Evolutionary conservation across 2,329 filamentous ascomycete species (phyloP), one percentile per base, ranked within the genome.

Genomic region (Aureobasidium sp.): DNA sequence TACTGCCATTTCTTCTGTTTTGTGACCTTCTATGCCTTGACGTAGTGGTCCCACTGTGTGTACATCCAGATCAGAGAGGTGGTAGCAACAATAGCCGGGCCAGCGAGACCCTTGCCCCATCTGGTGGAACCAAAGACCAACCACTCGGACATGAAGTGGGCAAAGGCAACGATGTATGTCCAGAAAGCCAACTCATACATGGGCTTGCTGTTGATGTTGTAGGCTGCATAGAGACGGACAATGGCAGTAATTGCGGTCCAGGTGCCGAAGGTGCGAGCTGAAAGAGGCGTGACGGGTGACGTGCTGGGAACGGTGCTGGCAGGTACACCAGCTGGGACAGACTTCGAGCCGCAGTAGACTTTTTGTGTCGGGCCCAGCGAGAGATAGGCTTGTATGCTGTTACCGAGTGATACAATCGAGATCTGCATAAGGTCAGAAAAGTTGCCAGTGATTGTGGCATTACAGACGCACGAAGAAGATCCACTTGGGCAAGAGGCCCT

Each of bases 301-400:
- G 73, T 23, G 34, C 17, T 37, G 48, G 42, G 44, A 37, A 63
- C 36, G 66, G 69, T 67, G 32, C 65, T 64, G 29, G 75, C 73
- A 26, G 64, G 64, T 17, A 63, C 46, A 23, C 57, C 51, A 29
- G 56, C 53, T 46, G 41, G 57, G 29, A 50, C 63, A 75, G 52
- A 76, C 69, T 10, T 74, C 26, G 63, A 64, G 74, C 86, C 86
- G 68, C 87, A 85, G 80, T 97, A 99, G 71, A 97, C 84, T 73
- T 90, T 88, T n/a, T 87, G 85, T 8, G 91, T 91, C 77, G 90
- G 95, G 74, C 86, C 81, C 3, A 92, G 82, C 20, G 91, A 95
- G 39, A 79, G 70, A 77, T 96, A 95, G 72, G 89, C 86, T 79
- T 97, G 92, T 51, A 95, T 73, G 39, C 86, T 88, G 80, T 99